Base-by-base conservation (phyloP, 1,139 yeast genomes). In the Scheffersomyces quercinus region DNA sequence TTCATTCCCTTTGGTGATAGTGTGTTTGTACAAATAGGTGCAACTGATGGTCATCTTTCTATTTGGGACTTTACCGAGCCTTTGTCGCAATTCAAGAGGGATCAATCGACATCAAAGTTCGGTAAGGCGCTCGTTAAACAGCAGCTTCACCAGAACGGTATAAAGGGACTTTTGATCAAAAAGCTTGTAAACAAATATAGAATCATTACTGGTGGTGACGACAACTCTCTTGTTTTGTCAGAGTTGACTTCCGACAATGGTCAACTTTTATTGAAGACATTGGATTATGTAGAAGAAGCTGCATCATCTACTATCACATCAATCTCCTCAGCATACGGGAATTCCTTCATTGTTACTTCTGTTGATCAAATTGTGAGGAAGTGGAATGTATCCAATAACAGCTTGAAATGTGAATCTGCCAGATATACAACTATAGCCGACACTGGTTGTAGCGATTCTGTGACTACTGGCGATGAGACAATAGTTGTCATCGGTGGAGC, bases 271-370 rank as follows among this genome's bases (percentile, higher is more conserved):
- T 56, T 70, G 16, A 52, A 53, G 2, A 55, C 67, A 0, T 47
- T 59, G 1, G 57, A 73, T 1, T 73, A 75, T 46, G 60, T 67
- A 2, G 70, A 68, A 11, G 64, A 67, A 30, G 97, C 96, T 0
- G 97, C 96, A 3, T 81, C 97, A 0, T 85, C 97, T 0, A 88
- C 97, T 0, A 83, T 91, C 34, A 89, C 97, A 0, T 81, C 89
- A 0, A 68, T 88, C 2, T 65, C 75, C 0, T 40, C 59, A 2
- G 52, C 72, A 1, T 58, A 56, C 1, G 44, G 39, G 1, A 34
- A 49, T 1, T 48, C 46, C 12, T 53, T 69, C 10, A 64, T 83
- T 8, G 81, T 81, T 1, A 75, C 82, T 0, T 79, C 90, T 1
- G 96, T 89, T 3, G 98, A 93, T 55, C 98, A 93, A 62, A 73